These are phyloP conservation scores for Trifolium subterraneum DNA, from an alignment of 306 rosid species.

Conservation along the genomic window DNA sequence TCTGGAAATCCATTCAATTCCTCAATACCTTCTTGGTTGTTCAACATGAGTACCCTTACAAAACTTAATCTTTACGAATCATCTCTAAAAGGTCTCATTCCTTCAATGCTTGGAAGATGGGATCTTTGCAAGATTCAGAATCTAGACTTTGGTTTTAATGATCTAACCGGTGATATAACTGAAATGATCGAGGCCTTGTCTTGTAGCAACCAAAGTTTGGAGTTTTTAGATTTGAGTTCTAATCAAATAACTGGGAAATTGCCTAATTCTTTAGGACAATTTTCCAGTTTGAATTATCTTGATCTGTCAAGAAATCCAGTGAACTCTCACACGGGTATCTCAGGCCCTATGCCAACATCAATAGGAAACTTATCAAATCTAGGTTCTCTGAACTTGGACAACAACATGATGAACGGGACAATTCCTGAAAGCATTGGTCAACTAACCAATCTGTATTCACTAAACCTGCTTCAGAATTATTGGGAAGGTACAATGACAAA, in stretches of 20 bases:
- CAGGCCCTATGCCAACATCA: slow-evolving; percentile 29
- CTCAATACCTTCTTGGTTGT: slow-evolving; percentile 15
- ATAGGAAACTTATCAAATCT: slow-evolving; percentile 25
- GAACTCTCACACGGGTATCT: background rate
- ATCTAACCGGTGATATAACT: slow-evolving; percentile 15
- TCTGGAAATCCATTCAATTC: slow-evolving; percentile 15
- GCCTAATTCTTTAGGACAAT: slow-evolving; percentile 2
- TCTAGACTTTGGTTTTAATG: background rate
- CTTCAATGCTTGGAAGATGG: background rate
- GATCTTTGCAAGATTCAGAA: slow-evolving; percentile 18
- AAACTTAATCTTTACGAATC: background rate
- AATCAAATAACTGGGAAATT: slow-evolving; percentile 23
- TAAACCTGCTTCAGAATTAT: background rate
- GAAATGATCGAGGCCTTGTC: slow-evolving; percentile 25
- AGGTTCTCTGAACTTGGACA: background rate
- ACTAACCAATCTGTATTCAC: background rate
- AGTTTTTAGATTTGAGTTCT: background rate
- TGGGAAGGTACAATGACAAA: slow-evolving; percentile 35
- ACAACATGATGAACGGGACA: slow-evolving; percentile 19
- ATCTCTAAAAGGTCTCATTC: background rate
- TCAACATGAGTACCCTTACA: slow-evolving; percentile 30
- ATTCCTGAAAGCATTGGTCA: slow-evolving; percentile 39
- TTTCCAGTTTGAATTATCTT: background rate
- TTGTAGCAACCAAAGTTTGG: slow-evolving; percentile 30
- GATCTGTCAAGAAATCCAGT: slow-evolving; percentile 14